Conservation (phyloP, 2,329 filamentous ascomycete species). For the Aspergillus sp. region DNA sequence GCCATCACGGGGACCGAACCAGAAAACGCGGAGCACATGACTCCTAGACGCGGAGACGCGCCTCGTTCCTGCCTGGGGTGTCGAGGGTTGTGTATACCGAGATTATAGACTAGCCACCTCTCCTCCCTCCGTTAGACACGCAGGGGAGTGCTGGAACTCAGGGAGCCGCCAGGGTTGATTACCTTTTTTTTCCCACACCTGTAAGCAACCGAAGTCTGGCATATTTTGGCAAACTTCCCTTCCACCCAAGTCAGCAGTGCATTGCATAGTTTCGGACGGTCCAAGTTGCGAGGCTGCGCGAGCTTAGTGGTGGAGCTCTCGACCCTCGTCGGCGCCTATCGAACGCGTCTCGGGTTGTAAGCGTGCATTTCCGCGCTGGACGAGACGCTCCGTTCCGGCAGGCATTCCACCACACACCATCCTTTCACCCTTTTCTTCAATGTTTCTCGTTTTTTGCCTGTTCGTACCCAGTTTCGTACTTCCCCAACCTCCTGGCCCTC, state of each 20-base stretch:
- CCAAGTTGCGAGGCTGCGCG: slow-evolving; percentile 21
- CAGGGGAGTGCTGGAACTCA: not conserved
- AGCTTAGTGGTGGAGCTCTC: slow-evolving; percentile 30
- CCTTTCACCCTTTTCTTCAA: slow-evolving; percentile 26
- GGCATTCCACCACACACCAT: slow-evolving; percentile 38
- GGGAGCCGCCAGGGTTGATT: not conserved
- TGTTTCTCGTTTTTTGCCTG: slow-evolving; percentile 28
- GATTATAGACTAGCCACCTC: not conserved
- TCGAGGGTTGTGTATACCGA: not conserved
- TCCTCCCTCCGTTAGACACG: not conserved
- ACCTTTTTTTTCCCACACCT: not conserved
- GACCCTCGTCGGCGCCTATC: slow-evolving; percentile 38
- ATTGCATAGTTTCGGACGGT: slow-evolving; percentile 19
- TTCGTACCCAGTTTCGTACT: slow-evolving; percentile 24
- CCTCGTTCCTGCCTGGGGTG: slow-evolving; percentile 14
- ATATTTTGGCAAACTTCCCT: not conserved
- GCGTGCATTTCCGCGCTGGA: slow-evolving; percentile 44
- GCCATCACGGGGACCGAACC: slow-evolving; percentile 25
- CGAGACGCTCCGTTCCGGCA: slow-evolving; percentile 36
- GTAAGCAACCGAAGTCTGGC: not conserved
- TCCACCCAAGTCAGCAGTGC: slow-evolving; percentile 1
- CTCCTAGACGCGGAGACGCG: slow-evolving; percentile 19
- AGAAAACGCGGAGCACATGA: slow-evolving; percentile 23
- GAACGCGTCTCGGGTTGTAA: slow-evolving; percentile 44
- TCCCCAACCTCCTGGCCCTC: slow-evolving; percentile 26